These are phyloP conservation scores for Pyronema omphalodes DNA, from an alignment of 495 filamentous ascomycete species.

Conservation along the genomic window DNA sequence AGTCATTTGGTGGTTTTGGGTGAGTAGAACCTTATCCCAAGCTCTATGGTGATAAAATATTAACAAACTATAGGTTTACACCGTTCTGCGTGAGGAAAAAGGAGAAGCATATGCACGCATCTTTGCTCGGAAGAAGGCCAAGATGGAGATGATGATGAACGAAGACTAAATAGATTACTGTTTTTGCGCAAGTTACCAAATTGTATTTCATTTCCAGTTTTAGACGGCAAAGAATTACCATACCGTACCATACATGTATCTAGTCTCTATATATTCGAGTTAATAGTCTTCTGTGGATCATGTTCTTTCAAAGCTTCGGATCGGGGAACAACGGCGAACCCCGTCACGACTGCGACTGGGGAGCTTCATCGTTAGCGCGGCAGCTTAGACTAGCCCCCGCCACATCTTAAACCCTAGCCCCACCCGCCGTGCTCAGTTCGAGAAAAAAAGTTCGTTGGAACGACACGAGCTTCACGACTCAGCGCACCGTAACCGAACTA, in stretches of 20 bases:
- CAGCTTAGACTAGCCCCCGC: no score
- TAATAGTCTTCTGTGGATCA: no score
- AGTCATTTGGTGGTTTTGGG: conserved; percentile 21
- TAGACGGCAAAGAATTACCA: background rate
- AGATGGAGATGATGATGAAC: conserved; percentile 2
- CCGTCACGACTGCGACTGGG: no score
- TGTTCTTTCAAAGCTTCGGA: no score
- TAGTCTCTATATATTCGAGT: no score
- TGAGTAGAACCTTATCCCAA: conserved; percentile 1
- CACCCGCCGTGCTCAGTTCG: background rate
- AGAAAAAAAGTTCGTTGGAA: background rate
- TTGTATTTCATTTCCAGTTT: background rate
- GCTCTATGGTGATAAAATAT: background rate
- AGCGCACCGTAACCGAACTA: background rate
- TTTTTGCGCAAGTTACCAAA: background rate
- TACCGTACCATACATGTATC: no score
- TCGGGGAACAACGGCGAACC: no score
- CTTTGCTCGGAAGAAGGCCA: conserved; percentile 5
- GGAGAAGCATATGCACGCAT: conserved; percentile 13
- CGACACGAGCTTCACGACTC: background rate
- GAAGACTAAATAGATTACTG: background rate
- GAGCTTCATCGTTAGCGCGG: no score
- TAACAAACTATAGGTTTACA: conserved; percentile 11
- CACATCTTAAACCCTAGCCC: background rate
- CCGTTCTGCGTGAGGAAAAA: conserved; percentile 17